phyloP scores from a whole-genome alignment of 768 basidiomycete genomes.

The Boletus huronensis region DNA sequence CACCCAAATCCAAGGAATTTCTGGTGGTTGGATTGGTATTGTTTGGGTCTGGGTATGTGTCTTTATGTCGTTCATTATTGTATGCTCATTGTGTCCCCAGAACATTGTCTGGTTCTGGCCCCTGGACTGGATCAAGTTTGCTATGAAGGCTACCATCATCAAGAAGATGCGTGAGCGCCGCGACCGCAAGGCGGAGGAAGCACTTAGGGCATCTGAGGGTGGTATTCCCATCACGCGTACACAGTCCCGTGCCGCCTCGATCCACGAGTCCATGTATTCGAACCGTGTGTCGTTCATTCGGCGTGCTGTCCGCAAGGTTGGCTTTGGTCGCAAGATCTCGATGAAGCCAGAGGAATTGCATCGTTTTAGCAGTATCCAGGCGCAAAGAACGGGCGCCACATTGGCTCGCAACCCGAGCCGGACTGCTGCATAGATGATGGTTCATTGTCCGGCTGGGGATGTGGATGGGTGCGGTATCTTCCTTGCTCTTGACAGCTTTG shows the following conservation, averaged over 20 bases:
- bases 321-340: slow-evolving; percentile 75
- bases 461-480: slow-evolving; percentile 22
- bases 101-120: slow-evolving; percentile 96
- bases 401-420: slow-evolving; percentile 75
- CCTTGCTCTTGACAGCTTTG: slow-evolving; percentile 19
- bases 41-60: slow-evolving; percentile 89
- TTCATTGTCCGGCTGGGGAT: background rate
- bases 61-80: background rate
- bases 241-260: slow-evolving; percentile 82
- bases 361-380: slow-evolving; percentile 85
- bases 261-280: slow-evolving; percentile 91
- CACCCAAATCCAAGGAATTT: slow-evolving; percentile 75
- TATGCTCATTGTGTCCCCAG: slow-evolving; percentile 38
- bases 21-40: slow-evolving; percentile 96
- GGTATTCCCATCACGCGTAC: slow-evolving; percentile 78
- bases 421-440: slow-evolving; percentile 42
- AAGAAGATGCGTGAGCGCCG: slow-evolving; percentile 73
- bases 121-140: slow-evolving; percentile 94
- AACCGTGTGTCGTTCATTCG: slow-evolving; percentile 94
- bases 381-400: slow-evolving; percentile 69
- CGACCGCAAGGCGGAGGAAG: slow-evolving; percentile 38
- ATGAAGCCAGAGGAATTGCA: slow-evolving; percentile 85
- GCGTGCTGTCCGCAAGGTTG: slow-evolving; percentile 83
- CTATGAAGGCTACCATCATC: slow-evolving; percentile 92
- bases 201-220: slow-evolving; percentile 32